A percentile compares a stretch with the other conserved stretches of the same genome.
These are phyloP conservation scores for Malus sylvestris DNA, from an alignment of 306 rosid species.

Conservation along the genomic window DNA sequence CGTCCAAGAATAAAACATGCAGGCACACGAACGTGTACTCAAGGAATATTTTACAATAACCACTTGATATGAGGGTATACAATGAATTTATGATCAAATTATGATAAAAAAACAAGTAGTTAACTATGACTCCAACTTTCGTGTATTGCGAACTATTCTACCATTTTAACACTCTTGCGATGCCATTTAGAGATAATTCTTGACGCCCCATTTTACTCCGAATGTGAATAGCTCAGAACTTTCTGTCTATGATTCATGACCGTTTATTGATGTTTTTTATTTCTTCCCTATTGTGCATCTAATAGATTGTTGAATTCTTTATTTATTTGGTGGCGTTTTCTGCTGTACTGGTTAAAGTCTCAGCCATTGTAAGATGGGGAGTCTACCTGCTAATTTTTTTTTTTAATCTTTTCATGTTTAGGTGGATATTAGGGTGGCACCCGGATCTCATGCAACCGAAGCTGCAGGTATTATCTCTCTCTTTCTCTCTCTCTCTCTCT, in stretches of 20 bases:
- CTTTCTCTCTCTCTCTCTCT: background rate
- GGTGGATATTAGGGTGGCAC: conserved; percentile 95
- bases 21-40: background rate
- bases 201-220: background rate
- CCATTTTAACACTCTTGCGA: background rate
- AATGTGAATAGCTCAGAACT: background rate
- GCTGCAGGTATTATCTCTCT: conserved; percentile 51
- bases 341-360: background rate
- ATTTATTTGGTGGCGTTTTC: background rate
- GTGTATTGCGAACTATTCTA: background rate
- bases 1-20: background rate
- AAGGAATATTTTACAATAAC: background rate
- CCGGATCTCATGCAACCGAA: conserved; percentile 93
- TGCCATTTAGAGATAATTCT: background rate
- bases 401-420: conserved; percentile 16
- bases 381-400: background rate
- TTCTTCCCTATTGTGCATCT: background rate
- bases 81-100: background rate
- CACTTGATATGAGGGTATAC: background rate
- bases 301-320: background rate
- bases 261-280: background rate
- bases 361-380: background rate
- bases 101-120: background rate
- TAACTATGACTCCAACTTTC: background rate
- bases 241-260: background rate